Percentiles rank a stretch among this genome's conserved stretches.
Conservation (phyloP, 176 grass and related monocot species). For the Carex scoparia region DNA sequence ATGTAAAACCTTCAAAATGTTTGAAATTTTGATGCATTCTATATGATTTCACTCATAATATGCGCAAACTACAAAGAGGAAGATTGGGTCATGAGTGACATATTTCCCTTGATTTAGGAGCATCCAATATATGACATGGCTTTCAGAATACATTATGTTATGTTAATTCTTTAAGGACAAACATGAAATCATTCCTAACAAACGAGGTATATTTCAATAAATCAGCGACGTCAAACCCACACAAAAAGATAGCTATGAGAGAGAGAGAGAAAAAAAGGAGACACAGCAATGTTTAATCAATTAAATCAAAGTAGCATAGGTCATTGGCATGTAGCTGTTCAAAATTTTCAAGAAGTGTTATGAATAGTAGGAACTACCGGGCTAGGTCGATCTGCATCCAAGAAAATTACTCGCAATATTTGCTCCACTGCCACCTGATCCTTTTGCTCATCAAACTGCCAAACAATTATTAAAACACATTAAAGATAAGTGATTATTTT, state of each 20-base stretch:
- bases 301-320: background rate
- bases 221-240: background rate
- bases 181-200: background rate
- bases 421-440: conserved; percentile 77
- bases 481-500: background rate
- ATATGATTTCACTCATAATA: background rate
- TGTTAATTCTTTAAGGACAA: background rate
- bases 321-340: background rate
- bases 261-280: background rate
- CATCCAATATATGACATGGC: background rate
- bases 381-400: conserved; percentile 65
- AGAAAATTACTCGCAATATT: conserved; percentile 81
- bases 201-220: background rate
- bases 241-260: background rate
- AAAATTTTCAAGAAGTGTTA: background rate
- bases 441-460: conserved; percentile 95
- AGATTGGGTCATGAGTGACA: background rate
- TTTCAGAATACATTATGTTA: background rate
- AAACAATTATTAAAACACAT: conserved; percentile 1
- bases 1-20: background rate
- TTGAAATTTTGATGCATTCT: background rate
- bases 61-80: background rate
- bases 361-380: conserved; percentile 41
- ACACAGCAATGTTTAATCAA: background rate
- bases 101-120: background rate